Evolutionary conservation across 2,329 filamentous ascomycete species (phyloP), one percentile per base, ranked within the genome.

Genomic region (Fonsecaea erecta): DNA sequence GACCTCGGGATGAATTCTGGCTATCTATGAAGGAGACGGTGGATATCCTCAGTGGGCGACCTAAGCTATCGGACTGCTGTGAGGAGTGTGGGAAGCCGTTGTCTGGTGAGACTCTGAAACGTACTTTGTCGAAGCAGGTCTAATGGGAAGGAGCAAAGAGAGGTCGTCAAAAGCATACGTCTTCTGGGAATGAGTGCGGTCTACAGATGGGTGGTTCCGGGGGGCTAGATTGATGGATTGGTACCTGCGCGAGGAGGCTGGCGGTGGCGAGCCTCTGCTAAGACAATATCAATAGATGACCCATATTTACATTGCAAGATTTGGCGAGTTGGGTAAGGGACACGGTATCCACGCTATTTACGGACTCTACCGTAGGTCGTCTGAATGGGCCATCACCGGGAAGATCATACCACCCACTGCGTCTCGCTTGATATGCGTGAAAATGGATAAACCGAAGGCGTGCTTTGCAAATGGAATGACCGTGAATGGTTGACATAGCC

Each of bases 1-100:
- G 95, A 57, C 94, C 95, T 53, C 91, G 88, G 79, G 80, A 87
- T 61, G 91, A 95, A 71, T 93, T 92, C 82, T 99, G 95, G 95
- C 82, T 91, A 72, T 84, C 83, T 56, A 82, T 97, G 77, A 91
- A 92, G 78, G 84, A 89, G 56, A 87, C 92, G 30, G 93, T 97
- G 2, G 91, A 99, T 76, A 89, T 92, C 35, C 80, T 99, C 34
- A 91, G 90, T 57, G 94, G 93, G 2, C 84, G 92, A 65, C 86
- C 88, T 0, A 72, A 71, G 59, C 72, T 77, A 12, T 68, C 68
- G 26, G 67, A 72, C 60, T 65, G 63, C 60, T 72, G 71, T 37
- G 30, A 63, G 35, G 66, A 69, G 28, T 71, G 70, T 58, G 71
- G 70, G 8, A 69, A 68, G 51, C 58, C 61, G 4, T 34, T 70